Percentiles rank a stretch among this genome's conserved stretches.
These are phyloP conservation scores for Hortiboletus flavorubellus DNA, from an alignment of 768 basidiomycete species.

Conservation along the genomic window DNA sequence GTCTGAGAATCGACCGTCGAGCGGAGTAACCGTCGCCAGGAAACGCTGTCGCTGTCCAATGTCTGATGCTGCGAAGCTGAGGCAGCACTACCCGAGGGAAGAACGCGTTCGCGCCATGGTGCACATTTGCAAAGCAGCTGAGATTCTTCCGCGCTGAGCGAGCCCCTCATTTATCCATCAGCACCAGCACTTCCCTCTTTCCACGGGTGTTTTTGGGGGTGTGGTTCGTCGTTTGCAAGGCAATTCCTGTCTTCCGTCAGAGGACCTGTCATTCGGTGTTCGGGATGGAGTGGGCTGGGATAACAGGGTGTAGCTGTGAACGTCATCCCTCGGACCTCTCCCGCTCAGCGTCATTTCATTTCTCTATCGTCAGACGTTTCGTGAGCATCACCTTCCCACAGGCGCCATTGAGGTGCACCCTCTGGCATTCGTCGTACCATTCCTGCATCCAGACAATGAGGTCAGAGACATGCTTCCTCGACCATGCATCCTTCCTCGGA, in stretches of 20 bases:
- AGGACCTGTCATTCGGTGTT: not conserved
- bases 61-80: too few relatives aligned
- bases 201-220: too few relatives aligned
- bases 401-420: not conserved
- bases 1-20: too few relatives aligned
- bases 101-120: too few relatives aligned
- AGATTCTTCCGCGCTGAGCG: too few relatives aligned
- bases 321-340: not conserved
- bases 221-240: not conserved
- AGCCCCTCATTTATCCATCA: too few relatives aligned
- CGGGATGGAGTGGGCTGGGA: not conserved
- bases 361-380: constrained; percentile 28
- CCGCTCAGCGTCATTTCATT: not conserved
- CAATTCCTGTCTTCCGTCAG: not conserved
- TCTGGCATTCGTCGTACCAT: constrained; percentile 46
- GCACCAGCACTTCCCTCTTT: too few relatives aligned
- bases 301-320: not conserved
- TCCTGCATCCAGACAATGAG: constrained; percentile 49
- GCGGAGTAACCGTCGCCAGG: too few relatives aligned
- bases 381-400: constrained; percentile 31
- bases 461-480: constrained; percentile 60
- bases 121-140: too few relatives aligned
- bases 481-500: constrained; percentile 24
- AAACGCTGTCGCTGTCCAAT: too few relatives aligned
- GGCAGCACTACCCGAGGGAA: too few relatives aligned